These are phyloP conservation scores for Pythium brachiatum DNA, from an alignment of 352 stramenopile genomes.

Conservation along the genomic window DNA sequence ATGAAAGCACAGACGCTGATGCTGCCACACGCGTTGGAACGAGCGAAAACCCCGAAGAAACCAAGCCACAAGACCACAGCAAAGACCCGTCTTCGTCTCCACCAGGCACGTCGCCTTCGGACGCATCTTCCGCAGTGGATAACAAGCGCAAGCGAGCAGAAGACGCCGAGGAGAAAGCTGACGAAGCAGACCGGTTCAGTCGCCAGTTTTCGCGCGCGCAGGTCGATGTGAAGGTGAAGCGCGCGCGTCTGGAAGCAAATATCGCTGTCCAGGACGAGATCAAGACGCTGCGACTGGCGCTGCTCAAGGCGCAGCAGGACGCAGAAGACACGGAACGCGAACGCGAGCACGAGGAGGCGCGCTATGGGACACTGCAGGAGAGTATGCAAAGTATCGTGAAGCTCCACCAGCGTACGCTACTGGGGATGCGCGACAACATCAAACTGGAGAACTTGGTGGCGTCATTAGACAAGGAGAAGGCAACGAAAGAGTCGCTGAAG, in stretches of 20 bases:
- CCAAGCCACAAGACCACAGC: neutral
- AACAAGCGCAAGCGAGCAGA: conserved; percentile 15
- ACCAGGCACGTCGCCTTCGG: neutral
- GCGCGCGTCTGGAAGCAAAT: conserved; percentile 53
- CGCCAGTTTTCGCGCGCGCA: conserved; percentile 45
- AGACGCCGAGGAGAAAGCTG: neutral
- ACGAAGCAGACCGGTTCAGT: conserved; percentile 24
- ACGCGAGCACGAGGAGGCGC: conserved; percentile 24
- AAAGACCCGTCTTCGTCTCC: neutral
- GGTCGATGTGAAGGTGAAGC: conserved; percentile 46
- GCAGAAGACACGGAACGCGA: conserved; percentile 20
- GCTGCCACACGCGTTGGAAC: neutral
- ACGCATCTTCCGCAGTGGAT: neutral
- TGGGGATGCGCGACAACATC: conserved; percentile 47
- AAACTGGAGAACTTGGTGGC: conserved; percentile 43
- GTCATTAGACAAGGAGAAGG: conserved; percentile 58
- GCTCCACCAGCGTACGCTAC: conserved; percentile 49
- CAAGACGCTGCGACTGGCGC: conserved; percentile 39
- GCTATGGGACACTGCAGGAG: conserved; percentile 33
- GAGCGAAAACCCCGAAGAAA: conserved; percentile 1
- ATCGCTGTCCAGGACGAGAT: conserved; percentile 48
- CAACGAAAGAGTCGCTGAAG: conserved; percentile 34
- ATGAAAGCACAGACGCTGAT: neutral
- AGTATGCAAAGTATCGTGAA: conserved; percentile 42
- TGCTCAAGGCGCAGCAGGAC: conserved; percentile 37